phyloP scores from a whole-genome alignment of 306 rosid species.

The Ceratonia siliqua region DNA sequence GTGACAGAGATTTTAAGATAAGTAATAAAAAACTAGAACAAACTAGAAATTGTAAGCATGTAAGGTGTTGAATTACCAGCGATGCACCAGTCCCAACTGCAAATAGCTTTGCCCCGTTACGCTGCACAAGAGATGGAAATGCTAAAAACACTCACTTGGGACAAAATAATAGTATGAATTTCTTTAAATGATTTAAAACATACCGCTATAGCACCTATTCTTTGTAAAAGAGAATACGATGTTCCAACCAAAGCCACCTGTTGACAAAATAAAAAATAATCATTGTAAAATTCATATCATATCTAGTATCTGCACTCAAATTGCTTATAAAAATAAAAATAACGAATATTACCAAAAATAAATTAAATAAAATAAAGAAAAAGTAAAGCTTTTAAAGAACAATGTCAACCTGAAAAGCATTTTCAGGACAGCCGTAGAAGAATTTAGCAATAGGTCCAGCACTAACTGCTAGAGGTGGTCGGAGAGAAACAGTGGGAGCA shows the following conservation, averaged over 20 bases:
- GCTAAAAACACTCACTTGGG: conserved; percentile 31
- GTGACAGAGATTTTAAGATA: background rate
- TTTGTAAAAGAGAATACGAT: conserved; percentile 50
- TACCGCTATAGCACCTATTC: conserved; percentile 77
- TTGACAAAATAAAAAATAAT: conserved; percentile 19
- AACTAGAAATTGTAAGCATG: conserved; percentile 1
- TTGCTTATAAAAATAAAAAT: background rate
- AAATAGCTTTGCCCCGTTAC: conserved; percentile 89
- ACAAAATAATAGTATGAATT: conserved; percentile 10
- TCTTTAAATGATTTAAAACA: conserved; percentile 43
- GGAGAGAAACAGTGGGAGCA: conserved; percentile 87
- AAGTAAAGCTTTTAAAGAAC: conserved; percentile 7
- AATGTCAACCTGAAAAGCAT: conserved; percentile 83
- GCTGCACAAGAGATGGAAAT: conserved; percentile 59
- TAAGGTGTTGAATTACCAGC: conserved; percentile 39
- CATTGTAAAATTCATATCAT: background rate
- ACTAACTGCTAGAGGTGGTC: conserved; percentile 62
- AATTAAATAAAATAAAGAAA: background rate
- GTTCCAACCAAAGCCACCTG: conserved; percentile 65
- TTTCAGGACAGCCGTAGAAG: conserved; percentile 94
- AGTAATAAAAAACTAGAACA: conserved; percentile 5
- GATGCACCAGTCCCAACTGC: conserved; percentile 87
- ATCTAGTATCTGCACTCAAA: background rate
- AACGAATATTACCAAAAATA: background rate
- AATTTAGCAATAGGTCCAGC: conserved; percentile 79